Evolutionary conservation across 2,329 filamentous ascomycete species (phyloP).

Genomic region (Sporothrix variecibatus): DNA sequence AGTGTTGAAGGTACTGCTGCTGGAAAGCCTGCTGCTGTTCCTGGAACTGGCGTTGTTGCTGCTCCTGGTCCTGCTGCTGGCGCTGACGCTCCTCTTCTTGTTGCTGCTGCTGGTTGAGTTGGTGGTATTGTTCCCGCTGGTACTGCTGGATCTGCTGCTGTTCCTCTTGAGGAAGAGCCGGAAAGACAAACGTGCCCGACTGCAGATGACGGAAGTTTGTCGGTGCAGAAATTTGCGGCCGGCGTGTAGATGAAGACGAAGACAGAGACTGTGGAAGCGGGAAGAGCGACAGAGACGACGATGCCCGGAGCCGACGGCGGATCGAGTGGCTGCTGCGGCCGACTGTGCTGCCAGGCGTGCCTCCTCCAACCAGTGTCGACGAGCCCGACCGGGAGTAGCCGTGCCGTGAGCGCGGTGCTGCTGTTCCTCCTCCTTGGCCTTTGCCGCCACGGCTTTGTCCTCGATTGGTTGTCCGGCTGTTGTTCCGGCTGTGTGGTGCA

Average conservation of each 20-base stretch:
- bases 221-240: slow-evolving; percentile 60
- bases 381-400: slow-evolving; percentile 32
- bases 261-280: slow-evolving; percentile 30
- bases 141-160: slow-evolving; percentile 8
- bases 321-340: slow-evolving; percentile 45
- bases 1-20: slow-evolving; percentile 20
- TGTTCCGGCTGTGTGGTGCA: neutral
- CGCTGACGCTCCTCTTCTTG: slow-evolving; percentile 7
- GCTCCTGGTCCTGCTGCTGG: neutral
- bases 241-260: slow-evolving; percentile 36
- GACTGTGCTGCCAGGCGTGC: neutral
- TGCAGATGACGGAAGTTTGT: slow-evolving; percentile 62
- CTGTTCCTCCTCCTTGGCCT: neutral
- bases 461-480: neutral
- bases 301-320: slow-evolving; percentile 46
- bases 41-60: slow-evolving; percentile 30
- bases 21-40: slow-evolving; percentile 25
- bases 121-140: slow-evolving; percentile 12
- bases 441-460: neutral
- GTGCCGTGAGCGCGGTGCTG: neutral
- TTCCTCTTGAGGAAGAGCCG: slow-evolving; percentile 18
- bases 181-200: slow-evolving; percentile 36
- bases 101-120: slow-evolving; percentile 1
- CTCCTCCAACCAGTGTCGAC: slow-evolving; percentile 35
- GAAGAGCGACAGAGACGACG: slow-evolving; percentile 39